A percentile compares a stretch with the other conserved stretches of the same genome.
Conservation (phyloP, 805 yeast species). For the Wickerhamiella australiensis region DNA sequence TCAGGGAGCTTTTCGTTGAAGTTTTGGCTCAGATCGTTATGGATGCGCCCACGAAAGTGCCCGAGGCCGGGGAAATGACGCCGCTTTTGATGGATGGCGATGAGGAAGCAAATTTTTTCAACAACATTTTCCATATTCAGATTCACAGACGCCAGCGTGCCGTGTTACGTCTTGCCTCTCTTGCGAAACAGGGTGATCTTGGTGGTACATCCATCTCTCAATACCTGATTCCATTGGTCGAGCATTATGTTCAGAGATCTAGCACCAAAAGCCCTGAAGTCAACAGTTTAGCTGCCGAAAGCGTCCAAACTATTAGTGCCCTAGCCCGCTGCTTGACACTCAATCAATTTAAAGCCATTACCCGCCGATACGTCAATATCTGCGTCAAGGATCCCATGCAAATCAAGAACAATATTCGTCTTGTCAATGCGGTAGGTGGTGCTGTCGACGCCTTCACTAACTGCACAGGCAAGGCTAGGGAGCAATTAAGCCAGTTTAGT, state of each 20-base stretch:
- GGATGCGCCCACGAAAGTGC: constrained; percentile 31
- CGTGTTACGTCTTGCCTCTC: constrained; percentile 46
- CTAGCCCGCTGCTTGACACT: constrained; percentile 52
- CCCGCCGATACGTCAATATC: constrained; percentile 51
- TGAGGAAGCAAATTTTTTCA: constrained; percentile 72
- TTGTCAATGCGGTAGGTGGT: constrained; percentile 28
- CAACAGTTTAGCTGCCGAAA: constrained; percentile 31
- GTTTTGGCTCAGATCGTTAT: constrained; percentile 40
- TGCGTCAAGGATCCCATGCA: constrained; percentile 36
- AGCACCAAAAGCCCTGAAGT: constrained; percentile 26
- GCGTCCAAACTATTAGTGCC: constrained; percentile 48
- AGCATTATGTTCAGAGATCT: constrained; percentile 54
- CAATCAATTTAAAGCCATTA: constrained; percentile 68
- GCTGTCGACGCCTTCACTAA: constrained; percentile 10
- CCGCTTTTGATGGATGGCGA: constrained; percentile 51
- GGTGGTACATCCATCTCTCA: constrained; percentile 50
- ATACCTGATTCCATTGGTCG: constrained; percentile 73
- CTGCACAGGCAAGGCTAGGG: constrained; percentile 23
- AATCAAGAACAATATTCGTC: constrained; percentile 44
- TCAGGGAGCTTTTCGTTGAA: constrained; percentile 60
- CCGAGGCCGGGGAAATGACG: constrained; percentile 55
- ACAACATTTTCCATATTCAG: constrained; percentile 72
- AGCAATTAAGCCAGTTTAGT: constrained; percentile 37
- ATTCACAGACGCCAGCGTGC: constrained; percentile 78
- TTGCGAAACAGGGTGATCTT: constrained; percentile 31